phyloP scores from a whole-genome alignment of 768 basidiomycete genomes.

The Leucosporidium yakuticum region DNA sequence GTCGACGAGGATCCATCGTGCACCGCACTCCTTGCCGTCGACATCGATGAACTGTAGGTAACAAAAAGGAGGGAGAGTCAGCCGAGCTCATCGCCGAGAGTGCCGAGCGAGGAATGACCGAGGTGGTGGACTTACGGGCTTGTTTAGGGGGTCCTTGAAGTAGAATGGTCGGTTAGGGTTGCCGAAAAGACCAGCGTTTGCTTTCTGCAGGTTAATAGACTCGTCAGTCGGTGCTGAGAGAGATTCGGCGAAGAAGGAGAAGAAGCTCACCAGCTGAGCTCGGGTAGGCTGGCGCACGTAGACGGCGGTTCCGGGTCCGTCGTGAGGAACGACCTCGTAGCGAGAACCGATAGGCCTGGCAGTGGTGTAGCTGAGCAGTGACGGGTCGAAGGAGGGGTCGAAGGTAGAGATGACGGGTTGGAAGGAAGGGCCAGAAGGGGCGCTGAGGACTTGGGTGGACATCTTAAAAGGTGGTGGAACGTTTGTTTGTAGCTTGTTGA shows the following conservation, averaged over 20 bases:
- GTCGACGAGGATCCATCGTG: conserved; percentile 33
- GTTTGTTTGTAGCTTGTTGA: background rate
- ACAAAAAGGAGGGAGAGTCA: background rate
- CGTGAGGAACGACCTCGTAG: conserved; percentile 20
- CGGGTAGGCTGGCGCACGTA: conserved; percentile 26
- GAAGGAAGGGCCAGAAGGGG: background rate
- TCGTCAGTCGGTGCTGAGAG: background rate
- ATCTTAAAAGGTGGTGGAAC: background rate
- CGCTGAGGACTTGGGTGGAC: conserved; percentile 12
- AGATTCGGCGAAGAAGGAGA: too few species aligned
- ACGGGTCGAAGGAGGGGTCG: conserved; percentile 23
- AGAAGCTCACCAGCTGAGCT: conserved; percentile 17
- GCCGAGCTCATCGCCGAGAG: background rate
- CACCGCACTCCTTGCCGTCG: conserved; percentile 29
- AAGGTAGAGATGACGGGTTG: conserved; percentile 25
- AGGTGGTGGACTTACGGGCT: conserved; percentile 3
- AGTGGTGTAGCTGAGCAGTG: conserved; percentile 12
- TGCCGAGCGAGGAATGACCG: background rate
- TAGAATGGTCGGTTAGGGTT: conserved; percentile 21
- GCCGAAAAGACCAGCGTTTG: conserved; percentile 24
- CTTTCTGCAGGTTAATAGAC: conserved; percentile 13
- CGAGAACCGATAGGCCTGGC: background rate
- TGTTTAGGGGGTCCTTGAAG: conserved; percentile 15
- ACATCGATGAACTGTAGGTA: conserved; percentile 21
- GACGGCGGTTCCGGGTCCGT: conserved; percentile 25